A percentile compares a stretch with the other conserved stretches of the same genome.
Evolutionary conservation across 2,329 filamentous ascomycete genomes (phyloP).

Genomic region (Lasiodiplodia sp.): DNA sequence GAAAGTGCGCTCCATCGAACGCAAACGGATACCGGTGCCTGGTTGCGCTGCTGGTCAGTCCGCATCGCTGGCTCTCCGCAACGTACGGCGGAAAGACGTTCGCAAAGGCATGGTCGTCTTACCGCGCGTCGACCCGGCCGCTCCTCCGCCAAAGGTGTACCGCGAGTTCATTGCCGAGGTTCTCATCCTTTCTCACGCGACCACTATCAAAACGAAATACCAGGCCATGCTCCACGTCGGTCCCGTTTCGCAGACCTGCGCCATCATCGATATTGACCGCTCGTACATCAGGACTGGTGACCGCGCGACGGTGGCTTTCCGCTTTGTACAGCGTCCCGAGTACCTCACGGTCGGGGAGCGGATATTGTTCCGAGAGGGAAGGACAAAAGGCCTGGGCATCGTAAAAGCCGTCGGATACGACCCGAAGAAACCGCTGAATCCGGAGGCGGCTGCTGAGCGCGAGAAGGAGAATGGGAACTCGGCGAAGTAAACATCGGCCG

Average conservation of each 20-base stretch:
- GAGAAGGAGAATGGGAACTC: conserved; percentile 20
- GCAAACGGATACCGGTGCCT: conserved; percentile 88
- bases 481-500: neutral
- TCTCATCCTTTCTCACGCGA: conserved; percentile 92
- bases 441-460: conserved; percentile 18
- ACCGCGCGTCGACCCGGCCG: conserved; percentile 76
- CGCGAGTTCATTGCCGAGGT: conserved; percentile 72
- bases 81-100: conserved; percentile 88
- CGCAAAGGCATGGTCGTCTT: conserved; percentile 98
- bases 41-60: conserved; percentile 91
- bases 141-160: conserved; percentile 59
- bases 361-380: conserved; percentile 89
- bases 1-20: conserved; percentile 88
- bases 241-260: conserved; percentile 91
- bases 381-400: conserved; percentile 94
- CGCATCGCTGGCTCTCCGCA: conserved; percentile 88
- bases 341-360: conserved; percentile 89
- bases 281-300: conserved; percentile 94
- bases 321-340: conserved; percentile 92
- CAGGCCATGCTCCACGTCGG: conserved; percentile 99
- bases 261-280: conserved; percentile 97
- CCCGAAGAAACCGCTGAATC: conserved; percentile 56
- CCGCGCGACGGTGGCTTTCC: conserved; percentile 91
- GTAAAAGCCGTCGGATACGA: conserved; percentile 93
- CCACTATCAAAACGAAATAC: conserved; percentile 95